Evolutionary conservation across 2,329 filamentous ascomycete genomes (phyloP).

Genomic region (Epichloe gansuensis): DNA sequence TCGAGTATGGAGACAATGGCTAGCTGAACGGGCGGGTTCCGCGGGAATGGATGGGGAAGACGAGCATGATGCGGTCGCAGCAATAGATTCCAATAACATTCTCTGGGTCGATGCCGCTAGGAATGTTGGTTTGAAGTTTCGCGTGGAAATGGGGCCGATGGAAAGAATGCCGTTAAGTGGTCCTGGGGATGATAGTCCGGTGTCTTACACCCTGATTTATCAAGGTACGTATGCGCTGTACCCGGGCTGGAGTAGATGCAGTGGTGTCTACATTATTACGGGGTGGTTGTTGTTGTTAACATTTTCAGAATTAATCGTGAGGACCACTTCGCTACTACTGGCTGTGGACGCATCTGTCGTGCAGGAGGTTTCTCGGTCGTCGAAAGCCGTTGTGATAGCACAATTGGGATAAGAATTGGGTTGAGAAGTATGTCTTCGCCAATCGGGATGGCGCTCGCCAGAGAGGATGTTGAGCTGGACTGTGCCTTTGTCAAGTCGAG

Average conservation of each 20-base stretch:
- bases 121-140: slow-evolving; percentile 57
- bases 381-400: slow-evolving; percentile 56
- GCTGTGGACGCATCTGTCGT: slow-evolving; percentile 52
- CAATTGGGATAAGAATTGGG: not conserved
- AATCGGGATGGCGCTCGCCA: too few species aligned
- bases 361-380: slow-evolving; percentile 46
- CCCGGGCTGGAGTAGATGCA: too few species aligned
- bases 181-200: slow-evolving; percentile 50
- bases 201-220: slow-evolving; percentile 60
- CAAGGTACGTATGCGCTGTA: slow-evolving; percentile 41
- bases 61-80: not conserved
- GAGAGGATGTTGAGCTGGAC: too few species aligned
- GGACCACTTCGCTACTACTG: slow-evolving; percentile 49
- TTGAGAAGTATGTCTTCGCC: not conserved
- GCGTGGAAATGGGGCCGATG: slow-evolving; percentile 31
- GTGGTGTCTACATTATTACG: too few species aligned
- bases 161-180: slow-evolving; percentile 39
- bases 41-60: not conserved
- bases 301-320: slow-evolving; percentile 50
- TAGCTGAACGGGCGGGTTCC: slow-evolving; percentile 31
- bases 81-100: slow-evolving; percentile 23
- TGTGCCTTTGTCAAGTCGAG: too few species aligned
- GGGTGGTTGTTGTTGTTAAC: too few species aligned
- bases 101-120: slow-evolving; percentile 56
- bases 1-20: slow-evolving; percentile 62